Conservation (phyloP, 2,329 filamentous ascomycete species). For the Cordyceps tenuipes region DNA sequence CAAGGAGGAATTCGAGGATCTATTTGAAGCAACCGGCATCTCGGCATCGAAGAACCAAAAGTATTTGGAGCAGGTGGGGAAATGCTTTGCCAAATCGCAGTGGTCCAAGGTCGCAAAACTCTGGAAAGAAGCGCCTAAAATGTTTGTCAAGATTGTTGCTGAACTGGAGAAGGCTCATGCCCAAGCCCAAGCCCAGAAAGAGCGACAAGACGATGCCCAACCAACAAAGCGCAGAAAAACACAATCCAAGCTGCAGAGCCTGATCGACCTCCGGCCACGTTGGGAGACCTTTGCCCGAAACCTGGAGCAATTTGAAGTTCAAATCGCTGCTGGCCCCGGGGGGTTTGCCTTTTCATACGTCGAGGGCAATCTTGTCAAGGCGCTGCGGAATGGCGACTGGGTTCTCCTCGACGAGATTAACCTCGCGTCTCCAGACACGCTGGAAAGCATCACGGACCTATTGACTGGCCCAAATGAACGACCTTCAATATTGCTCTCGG, state of each 20-base stretch:
- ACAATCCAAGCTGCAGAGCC: slow-evolving; percentile 56
- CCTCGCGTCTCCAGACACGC: slow-evolving; percentile 83
- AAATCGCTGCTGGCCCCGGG: slow-evolving; percentile 63
- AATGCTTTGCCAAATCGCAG: slow-evolving; percentile 70
- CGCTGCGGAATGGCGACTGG: slow-evolving; percentile 94
- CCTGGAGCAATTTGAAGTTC: slow-evolving; percentile 70
- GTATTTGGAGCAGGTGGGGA: slow-evolving; percentile 73
- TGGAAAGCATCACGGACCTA: slow-evolving; percentile 88
- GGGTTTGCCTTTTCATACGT: slow-evolving; percentile 91
- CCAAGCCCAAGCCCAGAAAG: slow-evolving; percentile 28
- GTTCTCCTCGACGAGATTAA: slow-evolving; percentile 97
- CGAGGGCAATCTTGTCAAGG: slow-evolving; percentile 92
- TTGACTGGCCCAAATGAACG: slow-evolving; percentile 62
- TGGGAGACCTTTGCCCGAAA: slow-evolving; percentile 76
- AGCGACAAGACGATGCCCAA: slow-evolving; percentile 35
- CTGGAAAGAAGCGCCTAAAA: slow-evolving; percentile 81
- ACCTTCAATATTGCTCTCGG: slow-evolving; percentile 81
- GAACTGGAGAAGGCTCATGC: slow-evolving; percentile 40
- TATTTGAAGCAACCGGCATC: slow-evolving; percentile 79
- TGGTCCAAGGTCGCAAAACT: slow-evolving; percentile 82
- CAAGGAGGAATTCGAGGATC: slow-evolving; percentile 86
- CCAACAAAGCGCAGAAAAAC: slow-evolving; percentile 64
- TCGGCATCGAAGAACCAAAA: slow-evolving; percentile 79
- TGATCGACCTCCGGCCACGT: slow-evolving; percentile 49
- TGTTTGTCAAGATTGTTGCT: slow-evolving; percentile 66